Conservation (phyloP, 2,329 filamentous ascomycete genomes). For the Clarireedia paspali region DNA sequence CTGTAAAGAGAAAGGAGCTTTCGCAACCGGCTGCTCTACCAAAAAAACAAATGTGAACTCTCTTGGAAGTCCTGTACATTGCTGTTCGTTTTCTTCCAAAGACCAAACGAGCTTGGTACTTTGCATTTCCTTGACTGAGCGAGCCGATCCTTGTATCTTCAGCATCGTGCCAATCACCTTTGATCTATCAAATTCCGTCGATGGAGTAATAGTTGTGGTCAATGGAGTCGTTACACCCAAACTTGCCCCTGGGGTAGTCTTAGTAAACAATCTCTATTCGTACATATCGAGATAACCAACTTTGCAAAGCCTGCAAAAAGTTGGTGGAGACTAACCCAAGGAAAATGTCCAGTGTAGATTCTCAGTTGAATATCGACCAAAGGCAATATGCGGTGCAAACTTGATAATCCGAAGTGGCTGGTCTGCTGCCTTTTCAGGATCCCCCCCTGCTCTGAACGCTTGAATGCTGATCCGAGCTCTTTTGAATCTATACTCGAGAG, state of each 20-base stretch:
- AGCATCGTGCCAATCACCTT: slow-evolving; percentile 3
- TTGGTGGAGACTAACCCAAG: background rate
- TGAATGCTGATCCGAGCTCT: slow-evolving; percentile 3
- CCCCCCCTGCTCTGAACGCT: background rate
- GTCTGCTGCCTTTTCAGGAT: background rate
- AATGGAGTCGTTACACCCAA: slow-evolving; percentile 1
- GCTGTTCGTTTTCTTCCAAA: slow-evolving; percentile 7
- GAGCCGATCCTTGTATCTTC: slow-evolving; percentile 7
- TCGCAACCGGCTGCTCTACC: slow-evolving; percentile 3
- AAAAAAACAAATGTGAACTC: slow-evolving; percentile 8
- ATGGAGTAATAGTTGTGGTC: slow-evolving; percentile 1
- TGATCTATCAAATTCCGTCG: slow-evolving; percentile 4
- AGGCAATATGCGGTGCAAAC: slow-evolving; percentile 6
- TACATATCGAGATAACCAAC: too few species aligned
- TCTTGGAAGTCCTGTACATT: slow-evolving; percentile 3
- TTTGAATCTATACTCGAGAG: slow-evolving; percentile 1
- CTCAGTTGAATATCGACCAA: slow-evolving; percentile 3
- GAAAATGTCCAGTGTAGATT: slow-evolving; percentile 6
- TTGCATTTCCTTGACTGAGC: slow-evolving; percentile 1
- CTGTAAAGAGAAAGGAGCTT: slow-evolving; percentile 4
- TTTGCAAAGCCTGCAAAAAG: too few species aligned
- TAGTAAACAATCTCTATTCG: background rate
- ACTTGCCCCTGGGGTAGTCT: background rate
- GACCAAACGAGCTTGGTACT: slow-evolving; percentile 7
- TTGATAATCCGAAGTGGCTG: slow-evolving; percentile 1